Evolutionary conservation across 1,284 basidiomycete species (phyloP).

Genomic region (Earliella scabrosa): DNA sequence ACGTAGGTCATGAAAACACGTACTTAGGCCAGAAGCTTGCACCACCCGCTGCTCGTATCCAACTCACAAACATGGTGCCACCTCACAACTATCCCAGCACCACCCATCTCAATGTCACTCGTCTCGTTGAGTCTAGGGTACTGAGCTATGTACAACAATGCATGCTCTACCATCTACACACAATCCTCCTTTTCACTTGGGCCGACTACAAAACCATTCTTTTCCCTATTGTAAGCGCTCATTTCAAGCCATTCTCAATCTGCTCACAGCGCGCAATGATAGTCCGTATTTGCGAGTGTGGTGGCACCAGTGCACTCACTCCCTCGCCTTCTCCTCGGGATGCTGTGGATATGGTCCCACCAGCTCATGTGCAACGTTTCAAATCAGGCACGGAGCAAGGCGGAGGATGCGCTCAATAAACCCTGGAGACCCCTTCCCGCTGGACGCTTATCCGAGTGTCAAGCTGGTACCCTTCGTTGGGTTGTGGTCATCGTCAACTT

Average conservation of each 20-base stretch:
- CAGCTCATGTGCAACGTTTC: constrained; percentile 39
- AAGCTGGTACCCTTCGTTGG: constrained; percentile 36
- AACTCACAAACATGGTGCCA: too few relatives aligned
- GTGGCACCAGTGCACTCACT: constrained; percentile 26
- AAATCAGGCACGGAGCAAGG: constrained; percentile 34
- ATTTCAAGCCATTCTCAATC: too few relatives aligned
- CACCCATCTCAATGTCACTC: too few relatives aligned
- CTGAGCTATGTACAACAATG: too few relatives aligned
- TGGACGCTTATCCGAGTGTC: constrained; percentile 30
- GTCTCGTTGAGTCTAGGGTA: too few relatives aligned
- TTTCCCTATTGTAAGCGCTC: neutral
- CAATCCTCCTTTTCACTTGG: neutral
- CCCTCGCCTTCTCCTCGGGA: constrained; percentile 18
- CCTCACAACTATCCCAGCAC: too few relatives aligned
- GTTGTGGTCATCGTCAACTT: constrained; percentile 13
- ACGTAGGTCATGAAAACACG: too few relatives aligned
- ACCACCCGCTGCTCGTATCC: too few relatives aligned
- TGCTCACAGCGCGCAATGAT: neutral
- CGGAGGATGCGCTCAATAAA: constrained; percentile 39
- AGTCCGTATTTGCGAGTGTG: constrained; percentile 31
- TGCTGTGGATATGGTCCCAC: constrained; percentile 37
- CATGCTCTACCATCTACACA: neutral
- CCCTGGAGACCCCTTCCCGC: constrained; percentile 41
- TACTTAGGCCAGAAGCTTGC: too few relatives aligned
- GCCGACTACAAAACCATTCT: neutral